phyloP scores from a whole-genome alignment of 495 filamentous ascomycete genomes.

The Xylaria nigripes region DNA sequence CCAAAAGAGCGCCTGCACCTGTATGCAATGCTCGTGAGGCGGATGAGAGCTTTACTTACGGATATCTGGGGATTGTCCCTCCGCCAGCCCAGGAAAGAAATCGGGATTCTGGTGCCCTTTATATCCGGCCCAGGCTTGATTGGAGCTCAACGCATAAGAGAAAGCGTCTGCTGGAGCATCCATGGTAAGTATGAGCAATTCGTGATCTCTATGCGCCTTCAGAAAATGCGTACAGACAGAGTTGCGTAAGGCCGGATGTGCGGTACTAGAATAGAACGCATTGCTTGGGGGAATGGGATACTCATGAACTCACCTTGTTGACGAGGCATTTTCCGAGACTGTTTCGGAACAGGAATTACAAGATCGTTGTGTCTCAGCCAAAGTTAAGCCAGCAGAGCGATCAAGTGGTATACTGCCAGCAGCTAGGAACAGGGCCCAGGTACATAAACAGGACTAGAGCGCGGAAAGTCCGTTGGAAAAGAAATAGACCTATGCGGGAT shows the following conservation, averaged over 20 bases:
- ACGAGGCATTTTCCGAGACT: not conserved
- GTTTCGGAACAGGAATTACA: not conserved
- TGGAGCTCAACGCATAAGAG: constrained; percentile 49
- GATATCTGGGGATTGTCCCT: constrained; percentile 65
- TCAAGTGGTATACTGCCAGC: not conserved
- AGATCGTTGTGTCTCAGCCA: not conserved
- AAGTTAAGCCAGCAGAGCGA: not conserved
- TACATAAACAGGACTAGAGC: not conserved
- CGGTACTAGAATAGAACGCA: not conserved
- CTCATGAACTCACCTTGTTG: constrained; percentile 6
- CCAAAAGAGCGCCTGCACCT: not conserved
- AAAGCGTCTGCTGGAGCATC: constrained; percentile 40
- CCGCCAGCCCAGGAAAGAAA: constrained; percentile 61
- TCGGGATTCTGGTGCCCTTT: constrained; percentile 58
- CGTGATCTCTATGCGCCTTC: not conserved
- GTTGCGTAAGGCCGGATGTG: not conserved
- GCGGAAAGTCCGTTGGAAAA: not conserved
- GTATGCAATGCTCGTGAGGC: not conserved
- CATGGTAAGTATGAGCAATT: constrained; percentile 22
- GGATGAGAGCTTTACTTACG: constrained; percentile 32
- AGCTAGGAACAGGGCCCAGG: not conserved
- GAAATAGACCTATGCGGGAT: not conserved
- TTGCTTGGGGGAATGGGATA: not conserved
- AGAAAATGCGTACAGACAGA: not conserved
- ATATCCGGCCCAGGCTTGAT: constrained; percentile 64